Base-by-base conservation (phyloP, 768 basidiomycete species). In the Epithele typhae region DNA sequence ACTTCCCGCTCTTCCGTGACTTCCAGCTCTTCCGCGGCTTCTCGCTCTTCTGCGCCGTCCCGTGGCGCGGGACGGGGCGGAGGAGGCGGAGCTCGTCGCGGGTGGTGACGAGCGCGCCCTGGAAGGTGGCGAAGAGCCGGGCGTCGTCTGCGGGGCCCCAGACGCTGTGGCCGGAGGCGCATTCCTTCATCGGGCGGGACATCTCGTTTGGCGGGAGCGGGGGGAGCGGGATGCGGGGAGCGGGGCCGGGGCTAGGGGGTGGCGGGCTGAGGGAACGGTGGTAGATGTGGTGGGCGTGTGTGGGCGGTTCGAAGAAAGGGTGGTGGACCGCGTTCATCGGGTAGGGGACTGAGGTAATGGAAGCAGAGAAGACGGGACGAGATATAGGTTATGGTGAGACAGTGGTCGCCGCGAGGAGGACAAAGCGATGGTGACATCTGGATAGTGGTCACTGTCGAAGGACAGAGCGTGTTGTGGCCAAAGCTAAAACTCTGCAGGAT, bases 101-200 rank as follows among this genome's bases (percentile, higher is more conserved):
- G 18, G 50, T 15, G 8, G 46, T 36, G 12, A 27, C 33, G 41
- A 21, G 30, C 23, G 50, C 45, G 27, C 50, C 50, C 12, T 18
- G 37, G 36, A 51, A 22, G 4, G 50, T 51, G 4, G 50, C 46
- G 41, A 39, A 51, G 25, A 40, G 45, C 27, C 32, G 43, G 23
- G 42, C 36, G 41, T 37, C 41, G 27, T 30, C 27, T 7, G 27
- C 7, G 7, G 35, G 21, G 49, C 49, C 49, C 50, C 45, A 14
- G 40, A 19, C 4, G 45, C 37, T 12, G 40, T 34, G n/a, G 10
- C 2, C 11, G 22, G 23, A 45, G 15, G 23, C 32, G n/a, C 19
- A 24, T 7, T 30, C 27, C 8, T 7, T 7, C n/a, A n/a, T n/a
- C n/a, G n/a, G n/a, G n/a, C n/a, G n/a, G 7, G 40, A 22, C 9